These are phyloP conservation scores for Linum tenue DNA, from an alignment of 345 rosid species.

Conservation along the genomic window DNA sequence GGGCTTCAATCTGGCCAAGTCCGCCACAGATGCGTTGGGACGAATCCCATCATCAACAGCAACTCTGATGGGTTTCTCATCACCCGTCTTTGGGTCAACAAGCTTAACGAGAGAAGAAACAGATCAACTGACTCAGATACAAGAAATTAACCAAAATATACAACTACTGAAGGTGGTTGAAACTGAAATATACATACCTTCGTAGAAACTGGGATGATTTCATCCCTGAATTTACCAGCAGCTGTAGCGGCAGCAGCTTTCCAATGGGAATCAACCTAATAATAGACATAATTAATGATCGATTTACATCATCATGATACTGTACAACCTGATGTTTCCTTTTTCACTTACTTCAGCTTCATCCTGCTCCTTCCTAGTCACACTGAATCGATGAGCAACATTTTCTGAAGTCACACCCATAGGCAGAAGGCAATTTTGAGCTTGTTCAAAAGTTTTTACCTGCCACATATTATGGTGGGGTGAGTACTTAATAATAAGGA, in stretches of 20 bases:
- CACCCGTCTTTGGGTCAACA: constrained; percentile 74
- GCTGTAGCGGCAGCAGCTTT: constrained; percentile 85
- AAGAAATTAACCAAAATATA: too few relatives aligned
- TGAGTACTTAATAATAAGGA: neutral
- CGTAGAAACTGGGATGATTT: constrained; percentile 70
- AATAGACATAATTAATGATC: constrained; percentile 14
- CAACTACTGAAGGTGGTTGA: neutral
- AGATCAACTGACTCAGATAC: neutral
- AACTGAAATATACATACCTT: constrained; percentile 44
- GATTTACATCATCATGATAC: constrained; percentile 3
- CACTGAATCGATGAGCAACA: constrained; percentile 70
- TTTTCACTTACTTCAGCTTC: constrained; percentile 62
- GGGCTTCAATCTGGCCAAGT: constrained; percentile 71
- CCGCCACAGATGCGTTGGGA: constrained; percentile 49
- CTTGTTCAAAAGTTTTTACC: constrained; percentile 54
- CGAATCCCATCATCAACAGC: constrained; percentile 83
- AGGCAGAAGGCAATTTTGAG: constrained; percentile 90
- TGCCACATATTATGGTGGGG: constrained; percentile 16
- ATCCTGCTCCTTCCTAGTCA: constrained; percentile 86
- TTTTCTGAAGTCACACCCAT: constrained; percentile 97
- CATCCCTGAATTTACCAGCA: constrained; percentile 85
- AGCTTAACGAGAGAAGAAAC: constrained; percentile 33
- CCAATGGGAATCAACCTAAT: constrained; percentile 82
- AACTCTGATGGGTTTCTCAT: constrained; percentile 52
- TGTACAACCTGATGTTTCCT: neutral